Evolutionary conservation across 768 basidiomycete genomes (phyloP).

Genomic region (Psilocybe subaeruginosa): DNA sequence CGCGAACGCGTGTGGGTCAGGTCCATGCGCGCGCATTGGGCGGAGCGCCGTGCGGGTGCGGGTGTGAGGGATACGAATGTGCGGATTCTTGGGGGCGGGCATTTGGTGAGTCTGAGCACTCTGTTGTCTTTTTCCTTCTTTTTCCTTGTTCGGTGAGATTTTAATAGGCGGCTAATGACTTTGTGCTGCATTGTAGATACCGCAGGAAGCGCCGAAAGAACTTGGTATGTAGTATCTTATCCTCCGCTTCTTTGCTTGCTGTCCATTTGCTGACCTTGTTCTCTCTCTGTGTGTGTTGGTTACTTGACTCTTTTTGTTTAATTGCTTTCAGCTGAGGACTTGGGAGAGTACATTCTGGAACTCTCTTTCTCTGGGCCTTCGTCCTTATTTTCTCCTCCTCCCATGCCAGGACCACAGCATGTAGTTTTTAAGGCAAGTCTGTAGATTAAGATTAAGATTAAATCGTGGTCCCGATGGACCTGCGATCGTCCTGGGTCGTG

Average conservation of each 20-base stretch:
- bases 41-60: neutral
- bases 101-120: constrained; percentile 38
- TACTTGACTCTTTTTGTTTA: too few relatives aligned
- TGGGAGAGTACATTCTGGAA: neutral
- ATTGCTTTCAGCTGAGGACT: neutral
- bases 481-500: too few relatives aligned
- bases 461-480: too few relatives aligned
- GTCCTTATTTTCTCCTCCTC: neutral
- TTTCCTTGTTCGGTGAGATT: neutral
- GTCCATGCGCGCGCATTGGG: constrained; percentile 18
- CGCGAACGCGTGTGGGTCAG: constrained; percentile 46
- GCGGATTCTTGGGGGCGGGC: constrained; percentile 40
- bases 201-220: constrained; percentile 41
- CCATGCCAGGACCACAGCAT: neutral
- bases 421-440: neutral
- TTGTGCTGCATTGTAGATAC: constrained; percentile 30
- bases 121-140: neutral
- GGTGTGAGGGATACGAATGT: constrained; percentile 40
- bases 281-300: too few relatives aligned
- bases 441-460: neutral
- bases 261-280: too few relatives aligned
- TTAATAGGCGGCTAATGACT: neutral
- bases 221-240: constrained; percentile 18
- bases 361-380: neutral
- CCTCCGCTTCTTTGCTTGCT: neutral